Evolutionary conservation across 768 basidiomycete species (phyloP), one percentile per base, ranked within the genome.

Genomic region (Lentinula sp.): DNA sequence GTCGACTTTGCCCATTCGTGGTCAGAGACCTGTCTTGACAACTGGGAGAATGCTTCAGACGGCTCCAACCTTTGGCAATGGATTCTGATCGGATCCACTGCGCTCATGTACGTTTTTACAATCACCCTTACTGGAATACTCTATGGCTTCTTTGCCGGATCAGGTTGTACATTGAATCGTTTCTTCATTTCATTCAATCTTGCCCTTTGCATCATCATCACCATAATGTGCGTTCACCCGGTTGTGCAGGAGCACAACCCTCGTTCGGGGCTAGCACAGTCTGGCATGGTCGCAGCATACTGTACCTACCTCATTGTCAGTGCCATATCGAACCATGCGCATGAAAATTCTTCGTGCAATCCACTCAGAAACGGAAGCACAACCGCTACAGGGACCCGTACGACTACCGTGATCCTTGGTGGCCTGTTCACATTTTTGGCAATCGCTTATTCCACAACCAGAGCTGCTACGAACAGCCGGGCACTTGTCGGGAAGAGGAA

Each of bases 1-100:
- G 90, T 99, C 73, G 97, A 99, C 77, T 98, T 98, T 69, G 97
- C 97, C 2, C 97, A 99, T 71, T 90, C 93, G 5, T 98, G 95
- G 95, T 93, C 94, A 15, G 97, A 99, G 74, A 95, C 87, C 6
- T 98, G 96, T 71, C 82, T 98, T 57, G 89, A 96, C 65, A 93
- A 94, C 59, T 98, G 94, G 95, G 96, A 98, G 72, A 85, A 85
- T 61, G 85, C 85, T 2, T 74, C 78, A 35, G 67, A 69, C 33
- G 82, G 85, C 49, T 95, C 94, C 9, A 90, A 88, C 65, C 73
- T 95, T 55, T 99, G 97, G 97, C 94, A 97, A 71, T 98, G 90
- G 85, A 85, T 96, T 61, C 87, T 98, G 57, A 87, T 99, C 58
- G 88, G 91, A 4, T 96, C 95, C 7, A 98, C 97, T 0, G 87